A percentile compares a stretch with the other conserved stretches of the same genome.
Evolutionary conservation across 176 grass and related monocot species (phyloP).

Genomic region (Paspalum notatum): DNA sequence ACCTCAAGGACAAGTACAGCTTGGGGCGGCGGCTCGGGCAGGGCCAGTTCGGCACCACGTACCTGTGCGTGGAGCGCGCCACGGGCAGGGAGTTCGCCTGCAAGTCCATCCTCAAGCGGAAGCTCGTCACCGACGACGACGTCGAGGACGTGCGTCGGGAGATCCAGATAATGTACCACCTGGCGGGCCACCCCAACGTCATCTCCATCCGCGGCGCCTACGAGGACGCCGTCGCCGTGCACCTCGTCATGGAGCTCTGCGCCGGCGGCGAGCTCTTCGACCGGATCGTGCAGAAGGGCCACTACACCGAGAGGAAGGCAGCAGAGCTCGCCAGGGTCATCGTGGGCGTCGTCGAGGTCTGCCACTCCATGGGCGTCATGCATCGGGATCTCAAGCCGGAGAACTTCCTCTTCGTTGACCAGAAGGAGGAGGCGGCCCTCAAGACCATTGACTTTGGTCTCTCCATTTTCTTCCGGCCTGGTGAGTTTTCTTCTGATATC

Average conservation of each 20-base stretch:
- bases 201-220: constrained; percentile 67
- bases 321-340: constrained; percentile 75
- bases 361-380: constrained; percentile 81
- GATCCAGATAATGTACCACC: constrained; percentile 91
- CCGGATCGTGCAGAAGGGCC: constrained; percentile 63
- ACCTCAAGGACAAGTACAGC: constrained; percentile 85
- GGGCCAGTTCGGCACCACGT: constrained; percentile 93
- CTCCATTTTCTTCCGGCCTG: constrained; percentile 61
- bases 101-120: constrained; percentile 83
- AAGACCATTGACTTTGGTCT: constrained; percentile 89
- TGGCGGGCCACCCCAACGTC: constrained; percentile 66
- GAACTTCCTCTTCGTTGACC: constrained; percentile 74
- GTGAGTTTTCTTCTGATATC: constrained; percentile 33
- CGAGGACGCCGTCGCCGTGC: constrained; percentile 79
- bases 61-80: constrained; percentile 81
- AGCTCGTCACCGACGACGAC: constrained; percentile 75
- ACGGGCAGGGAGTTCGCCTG: constrained; percentile 73
- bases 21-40: constrained; percentile 82
- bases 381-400: constrained; percentile 84
- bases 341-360: constrained; percentile 70
- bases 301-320: constrained; percentile 69
- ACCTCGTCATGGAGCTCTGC: constrained; percentile 84
- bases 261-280: constrained; percentile 81
- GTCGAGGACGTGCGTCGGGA: constrained; percentile 80
- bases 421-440: constrained; percentile 62